Evolutionary conservation across 2,329 filamentous ascomycete species (phyloP), one percentile per base, ranked within the genome.

Genomic region (Pseudocercospora fuligena): DNA sequence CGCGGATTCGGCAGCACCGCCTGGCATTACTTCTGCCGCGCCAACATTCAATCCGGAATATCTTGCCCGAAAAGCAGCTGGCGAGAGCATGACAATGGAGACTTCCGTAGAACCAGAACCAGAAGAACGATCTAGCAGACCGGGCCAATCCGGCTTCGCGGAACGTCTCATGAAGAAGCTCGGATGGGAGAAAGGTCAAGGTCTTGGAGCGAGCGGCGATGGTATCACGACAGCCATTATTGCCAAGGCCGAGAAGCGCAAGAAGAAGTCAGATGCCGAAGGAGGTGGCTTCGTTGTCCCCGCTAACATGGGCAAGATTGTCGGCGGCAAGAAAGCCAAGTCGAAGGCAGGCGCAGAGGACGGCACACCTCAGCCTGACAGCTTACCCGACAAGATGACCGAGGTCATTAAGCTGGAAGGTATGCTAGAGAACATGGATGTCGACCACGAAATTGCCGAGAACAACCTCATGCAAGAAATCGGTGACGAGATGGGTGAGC

Each of bases 121-220:
- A 23, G 73, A 74, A 21, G 76, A 76, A 33, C 87, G 87, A 43
- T 90, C 89, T 49, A 87, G 83, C 64, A 88, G 89, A 2, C 93
- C 93, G 0, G 92, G 93, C 16, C 92, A 97, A 78, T 87, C 89
- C 70, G 92, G 90, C 60, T 97, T 97, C 78, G 95, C 93, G 0
- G 88, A 93, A 71, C 90, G 93, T 36, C 87, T 98, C 64, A 93
- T 99, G 88, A 87, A 88, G 68, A 98, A 97, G 78, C 95, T 97
- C 80, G 95, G 95, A 63, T 98, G 94, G 92, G 90, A 89, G 40
- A 90, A 94, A 75, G 95, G 95, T 25, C 87, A 90, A 69, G 95
- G 95, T 21, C 87, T 99, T 3, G 95, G 95, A 71, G 93, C 92
- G 16, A 87, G 90, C 69, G 89, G 88, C 33, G 88, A 89, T 25